Base-by-base conservation (phyloP, 352 stramenopile genomes). In the Aphanomyces stellatus region DNA sequence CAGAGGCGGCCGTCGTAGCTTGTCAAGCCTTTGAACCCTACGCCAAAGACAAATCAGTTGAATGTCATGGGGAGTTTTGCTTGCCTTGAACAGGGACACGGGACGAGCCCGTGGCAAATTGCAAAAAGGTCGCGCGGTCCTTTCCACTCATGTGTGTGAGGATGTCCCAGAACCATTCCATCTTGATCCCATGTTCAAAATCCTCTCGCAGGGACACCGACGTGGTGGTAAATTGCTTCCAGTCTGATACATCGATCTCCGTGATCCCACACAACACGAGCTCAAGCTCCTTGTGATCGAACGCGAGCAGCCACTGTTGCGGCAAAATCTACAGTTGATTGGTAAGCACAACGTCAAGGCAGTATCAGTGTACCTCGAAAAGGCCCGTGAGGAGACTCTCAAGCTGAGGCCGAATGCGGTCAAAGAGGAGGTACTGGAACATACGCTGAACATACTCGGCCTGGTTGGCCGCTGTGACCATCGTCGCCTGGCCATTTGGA, bases 71-170 rank as follows among this genome's bases (percentile, higher is more conserved):
- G 28, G 7, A 57, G 11, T n/a, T 5, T 27, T 25, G 25, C 19
- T 8, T 51, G 33, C 82, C 82, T 59, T 93, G 82, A 5, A 95
- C 84, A 19, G 85, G 82, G 4, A 99, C 95, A 61, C 98, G 98
- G 7, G 88, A 96, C 19, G 91, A 98, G 1, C 97, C 97, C 0
- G 96, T 99, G 5, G 97, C 90, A 77, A 99, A 99, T 72, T 99
- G 96, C 24, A 99, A 76, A 70, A 99, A 88, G 15, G 93, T 80
- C 40, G 96, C 96, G 33, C 96, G 95, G 62, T 99, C 88, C 65
- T 96, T 95, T 35, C 93, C 77, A 0, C 83, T 90, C 31, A 99
- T 87, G 7, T 64, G 67, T 31, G 78, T 76, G 13, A 98, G 75
- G 17, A 91, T 76, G 42, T 93, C 77, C 91, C 91, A 98, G 65